Base-by-base conservation (phyloP, 1,284 basidiomycete species). In the Acaromyces ingoldii region DNA sequence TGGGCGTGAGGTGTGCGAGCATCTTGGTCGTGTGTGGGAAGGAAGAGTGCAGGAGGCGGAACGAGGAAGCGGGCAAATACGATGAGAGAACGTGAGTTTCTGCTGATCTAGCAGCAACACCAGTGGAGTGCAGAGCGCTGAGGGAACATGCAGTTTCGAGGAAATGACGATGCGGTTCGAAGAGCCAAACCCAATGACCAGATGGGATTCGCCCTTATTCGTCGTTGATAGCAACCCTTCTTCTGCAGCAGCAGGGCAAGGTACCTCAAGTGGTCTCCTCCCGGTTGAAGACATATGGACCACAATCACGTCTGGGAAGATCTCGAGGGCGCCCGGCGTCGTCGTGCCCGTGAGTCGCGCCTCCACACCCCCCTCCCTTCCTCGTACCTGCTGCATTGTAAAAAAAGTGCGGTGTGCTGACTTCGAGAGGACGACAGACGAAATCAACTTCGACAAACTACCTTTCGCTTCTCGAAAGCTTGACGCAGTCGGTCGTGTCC, bases 171-270 rank as follows among this genome's bases (percentile, higher is more conserved):
- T 85, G 73, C 83, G 93, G 33, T 97, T 85, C 66, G 93, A 98
- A 78, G 93, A 97, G 75, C 93, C 93, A 0, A 91, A 88, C 0
- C 91, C 91, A 0, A 93, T 93, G 86, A 90, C 89, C 10, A 83
- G 92, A 39, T 98, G 93, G 93, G 93, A 98, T 76, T 87, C 91
- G 0, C 93, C 93, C 0, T 81, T 97, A 28, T 88, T 96, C 74
- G 89, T 88, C 1, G 77, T 96, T 0, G 78, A 85, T 10, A 61
- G 66, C 28, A 42, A 49, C 6, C 26, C 52, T 4, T 28, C 10
- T 4, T 28, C 10, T 5, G 5, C 6, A 43, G 31, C 19, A 31
- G 26, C n/a, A 17, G 13, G 10, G n/a, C 17, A 39, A 10, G 17
- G 24, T 22, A 6, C 13, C 10, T 19, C 40, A 5, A 53, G 51